Evolutionary conservation across 768 basidiomycete genomes (phyloP), one percentile per base, ranked within the genome.

Genomic region (Porphyrellus cyaneotinctus): DNA sequence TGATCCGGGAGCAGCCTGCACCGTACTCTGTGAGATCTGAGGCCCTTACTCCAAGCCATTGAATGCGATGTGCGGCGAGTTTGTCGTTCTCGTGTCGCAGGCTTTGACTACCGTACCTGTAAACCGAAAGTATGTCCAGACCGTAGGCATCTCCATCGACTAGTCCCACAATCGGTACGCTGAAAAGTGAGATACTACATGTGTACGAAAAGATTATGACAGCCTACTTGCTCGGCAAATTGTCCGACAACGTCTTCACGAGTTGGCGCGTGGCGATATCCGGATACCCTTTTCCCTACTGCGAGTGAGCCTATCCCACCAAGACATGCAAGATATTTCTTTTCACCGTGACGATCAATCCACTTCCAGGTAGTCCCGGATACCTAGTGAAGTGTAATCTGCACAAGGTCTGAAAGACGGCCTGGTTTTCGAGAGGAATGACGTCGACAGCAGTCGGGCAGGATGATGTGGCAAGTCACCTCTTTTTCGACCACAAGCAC

Each of bases 281-380:
- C 0, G 97, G 97, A 70, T 95, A 98, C 3, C 97, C 97, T 67
- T 97, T 98, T 0, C 97, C 97, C 94, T 97, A 59, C 11, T 48
- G 18, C 2, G 42, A 30, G 30, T 65, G 42, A 64, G 52, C 15
- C 8, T 41, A 9, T 43, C 24, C 32, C n/a, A 43, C 18, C 33
- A 26, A 31, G 38, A 26, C 11, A 26, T 14, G 26, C 0, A 17
- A 13, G 14, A n/a, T 14, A 8, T 43, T 56, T 45, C 12, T 4
- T 43, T 55, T 45, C 18, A 91, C 94, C 6, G 94, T 95, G 61
- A 95, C 78, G 38, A 93, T 74, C 18, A 94, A 65, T 2, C 92
- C 94, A 33, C 72, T 68, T 0, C 88, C 86, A 1, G 82, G 78
- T 38, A 85, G 66, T 5, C 64, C 67, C 0, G 72, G 64, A 56